phyloP scores from a whole-genome alignment of 805 yeast genomes.

The Candida sakaeoensis region DNA sequence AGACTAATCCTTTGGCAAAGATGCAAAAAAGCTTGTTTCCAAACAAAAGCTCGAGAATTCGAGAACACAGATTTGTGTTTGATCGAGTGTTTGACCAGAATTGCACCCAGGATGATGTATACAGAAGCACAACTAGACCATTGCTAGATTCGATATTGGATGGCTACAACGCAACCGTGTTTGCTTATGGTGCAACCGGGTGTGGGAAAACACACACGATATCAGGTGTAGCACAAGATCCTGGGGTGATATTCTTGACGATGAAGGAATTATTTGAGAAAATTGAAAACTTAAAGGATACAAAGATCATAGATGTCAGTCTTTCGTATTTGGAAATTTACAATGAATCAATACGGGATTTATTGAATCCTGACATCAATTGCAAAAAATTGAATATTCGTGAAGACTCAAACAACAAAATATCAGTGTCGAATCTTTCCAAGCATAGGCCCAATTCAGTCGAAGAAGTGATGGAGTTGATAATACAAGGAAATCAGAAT shows the following conservation, averaged over 20 bases:
- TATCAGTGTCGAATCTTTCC: constrained; percentile 69
- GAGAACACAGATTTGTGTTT: constrained; percentile 79
- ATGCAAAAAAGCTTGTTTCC: constrained; percentile 47
- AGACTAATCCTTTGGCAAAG: constrained; percentile 53
- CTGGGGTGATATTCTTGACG: constrained; percentile 78
- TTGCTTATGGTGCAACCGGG: constrained; percentile 97
- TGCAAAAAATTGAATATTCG: constrained; percentile 53
- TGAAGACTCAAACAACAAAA: constrained; percentile 65
- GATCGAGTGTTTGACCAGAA: constrained; percentile 71
- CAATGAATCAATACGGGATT: constrained; percentile 83
- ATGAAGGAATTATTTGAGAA: constrained; percentile 68
- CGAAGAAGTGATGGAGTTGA: constrained; percentile 75
- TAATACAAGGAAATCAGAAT: constrained; percentile 65
- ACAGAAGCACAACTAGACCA: constrained; percentile 62
- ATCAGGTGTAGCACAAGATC: constrained; percentile 65
- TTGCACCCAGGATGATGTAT: constrained; percentile 66
- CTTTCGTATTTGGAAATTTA: constrained; percentile 83
- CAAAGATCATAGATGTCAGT: constrained; percentile 55
- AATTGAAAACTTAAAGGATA: constrained; percentile 55
- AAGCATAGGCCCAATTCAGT: constrained; percentile 58
- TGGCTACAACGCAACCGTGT: constrained; percentile 87
- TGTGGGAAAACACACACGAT: constrained; percentile 97
- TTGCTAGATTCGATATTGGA: constrained; percentile 70
- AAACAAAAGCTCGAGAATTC: constrained; percentile 42
- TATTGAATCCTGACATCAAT: constrained; percentile 55